A percentile compares a stretch with the other conserved stretches of the same genome.
Evolutionary conservation across 2,329 filamentous ascomycete species (phyloP).

Genomic region (Penicillium sp.): DNA sequence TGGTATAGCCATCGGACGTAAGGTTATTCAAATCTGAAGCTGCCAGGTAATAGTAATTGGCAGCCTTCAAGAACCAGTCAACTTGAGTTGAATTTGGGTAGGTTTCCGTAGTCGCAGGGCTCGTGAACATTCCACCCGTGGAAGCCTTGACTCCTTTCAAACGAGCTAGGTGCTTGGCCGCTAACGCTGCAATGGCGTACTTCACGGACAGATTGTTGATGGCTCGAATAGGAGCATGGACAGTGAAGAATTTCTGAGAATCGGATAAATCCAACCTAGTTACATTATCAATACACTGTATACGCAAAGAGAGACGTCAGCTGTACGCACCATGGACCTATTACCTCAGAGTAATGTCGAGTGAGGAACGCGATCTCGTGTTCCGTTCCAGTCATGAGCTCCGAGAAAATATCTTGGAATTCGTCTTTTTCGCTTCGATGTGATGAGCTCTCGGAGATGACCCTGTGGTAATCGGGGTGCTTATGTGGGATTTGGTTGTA

Average conservation of each 20-base stretch:
- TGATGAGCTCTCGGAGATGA: constrained; percentile 17
- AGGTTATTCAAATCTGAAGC: constrained; percentile 51
- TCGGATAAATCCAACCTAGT: constrained; percentile 43
- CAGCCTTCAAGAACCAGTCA: constrained; percentile 61
- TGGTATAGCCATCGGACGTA: constrained; percentile 34
- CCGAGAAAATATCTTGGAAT: constrained; percentile 38
- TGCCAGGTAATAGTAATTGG: constrained; percentile 61
- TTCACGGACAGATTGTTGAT: constrained; percentile 36
- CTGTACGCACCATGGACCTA: constrained; percentile 37
- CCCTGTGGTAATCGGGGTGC: constrained; percentile 1
- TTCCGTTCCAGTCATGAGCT: constrained; percentile 39
- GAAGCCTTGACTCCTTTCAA: constrained; percentile 32
- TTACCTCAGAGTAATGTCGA: constrained; percentile 37
- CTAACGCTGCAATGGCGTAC: constrained; percentile 40
- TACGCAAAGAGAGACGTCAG: neutral
- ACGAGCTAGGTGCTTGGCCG: constrained; percentile 42
- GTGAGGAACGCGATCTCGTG: constrained; percentile 42
- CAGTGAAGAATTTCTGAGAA: constrained; percentile 40
- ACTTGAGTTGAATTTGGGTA: constrained; percentile 50
- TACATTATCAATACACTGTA: constrained; percentile 12
- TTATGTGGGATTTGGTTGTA: constrained; percentile 2
- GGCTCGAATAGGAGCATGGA: constrained; percentile 40
- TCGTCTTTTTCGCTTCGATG: constrained; percentile 31
- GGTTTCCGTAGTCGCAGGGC: constrained; percentile 53
- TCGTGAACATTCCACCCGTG: constrained; percentile 27